A percentile compares a stretch with the other conserved stretches of the same genome.
These are phyloP conservation scores for Polyplosphaeria fusca DNA, from an alignment of 495 filamentous ascomycete genomes.

Conservation along the genomic window DNA sequence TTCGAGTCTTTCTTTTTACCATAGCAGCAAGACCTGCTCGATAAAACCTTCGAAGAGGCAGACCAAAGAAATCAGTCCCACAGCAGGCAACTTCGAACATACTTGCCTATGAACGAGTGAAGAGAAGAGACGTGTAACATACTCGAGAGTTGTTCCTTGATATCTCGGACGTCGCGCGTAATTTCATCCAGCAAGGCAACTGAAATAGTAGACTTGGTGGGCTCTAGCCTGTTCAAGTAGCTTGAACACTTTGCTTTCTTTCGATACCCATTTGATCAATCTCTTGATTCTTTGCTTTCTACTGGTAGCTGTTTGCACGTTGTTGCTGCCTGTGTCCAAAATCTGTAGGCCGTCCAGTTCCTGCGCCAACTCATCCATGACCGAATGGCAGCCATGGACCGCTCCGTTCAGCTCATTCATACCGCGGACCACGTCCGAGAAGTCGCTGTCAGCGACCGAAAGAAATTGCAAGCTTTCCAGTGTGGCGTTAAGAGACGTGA, in stretches of 20 bases:
- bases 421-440: not conserved
- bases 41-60: too few relatives aligned
- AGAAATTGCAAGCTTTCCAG: conserved; percentile 14
- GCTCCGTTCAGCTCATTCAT: not conserved
- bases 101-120: too few relatives aligned
- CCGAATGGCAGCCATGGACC: not conserved
- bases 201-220: conserved; percentile 9
- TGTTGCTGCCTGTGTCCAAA: not conserved
- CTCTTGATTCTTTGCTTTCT: conserved; percentile 5
- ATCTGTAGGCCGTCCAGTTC: conserved; percentile 10
- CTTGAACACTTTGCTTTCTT: conserved; percentile 13
- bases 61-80: too few relatives aligned
- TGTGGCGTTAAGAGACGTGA: conserved; percentile 15
- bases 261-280: conserved; percentile 7
- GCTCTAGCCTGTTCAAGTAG: conserved; percentile 5
- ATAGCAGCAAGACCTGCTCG: too few relatives aligned
- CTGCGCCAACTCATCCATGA: conserved; percentile 4
- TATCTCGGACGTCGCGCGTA: conserved; percentile 1
- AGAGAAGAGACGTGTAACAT: too few relatives aligned
- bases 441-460: not conserved
- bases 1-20: too few relatives aligned
- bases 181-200: conserved; percentile 8
- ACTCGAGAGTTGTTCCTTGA: not conserved
- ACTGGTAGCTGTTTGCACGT: not conserved
- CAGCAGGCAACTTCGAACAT: too few relatives aligned